Evolutionary conservation across 257 asterid species (phyloP).

Genomic region (Solanum peruvianum): DNA sequence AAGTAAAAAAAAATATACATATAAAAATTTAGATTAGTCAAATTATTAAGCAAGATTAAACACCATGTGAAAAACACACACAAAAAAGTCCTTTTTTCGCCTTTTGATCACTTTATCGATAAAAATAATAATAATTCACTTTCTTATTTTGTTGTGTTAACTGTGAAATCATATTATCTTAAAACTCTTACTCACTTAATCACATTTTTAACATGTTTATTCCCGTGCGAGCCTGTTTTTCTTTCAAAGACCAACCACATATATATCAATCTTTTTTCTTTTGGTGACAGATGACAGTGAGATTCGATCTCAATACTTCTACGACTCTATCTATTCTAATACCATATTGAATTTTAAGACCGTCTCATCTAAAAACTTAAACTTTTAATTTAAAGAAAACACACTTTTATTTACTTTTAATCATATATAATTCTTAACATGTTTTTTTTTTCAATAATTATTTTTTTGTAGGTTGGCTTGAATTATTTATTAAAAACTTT

Average conservation of each 20-base stretch:
- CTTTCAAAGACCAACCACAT: no score
- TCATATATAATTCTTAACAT: background rate
- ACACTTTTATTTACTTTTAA: background rate
- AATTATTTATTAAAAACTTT: constrained; percentile 3
- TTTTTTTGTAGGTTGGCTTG: background rate
- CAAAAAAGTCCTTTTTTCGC: background rate
- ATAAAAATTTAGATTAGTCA: background rate
- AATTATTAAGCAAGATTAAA: background rate
- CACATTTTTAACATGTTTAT: background rate
- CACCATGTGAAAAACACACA: background rate
- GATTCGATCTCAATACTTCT: rapidly evolving
- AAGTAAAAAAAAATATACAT: background rate
- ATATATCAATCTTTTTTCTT: no score
- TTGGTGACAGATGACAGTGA: no score
- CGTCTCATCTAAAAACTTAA: no score
- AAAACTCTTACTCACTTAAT: no score
- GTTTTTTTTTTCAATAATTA: background rate
- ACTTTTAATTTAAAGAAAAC: background rate
- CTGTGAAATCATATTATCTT: background rate
- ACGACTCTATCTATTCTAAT: no score
- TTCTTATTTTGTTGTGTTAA: no score
- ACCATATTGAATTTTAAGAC: no score
- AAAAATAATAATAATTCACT: background rate
- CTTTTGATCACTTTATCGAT: background rate
- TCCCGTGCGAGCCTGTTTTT: no score